These are phyloP conservation scores for Aulographum hederae DNA, from an alignment of 2,329 filamentous ascomycete genomes.

Conservation along the genomic window DNA sequence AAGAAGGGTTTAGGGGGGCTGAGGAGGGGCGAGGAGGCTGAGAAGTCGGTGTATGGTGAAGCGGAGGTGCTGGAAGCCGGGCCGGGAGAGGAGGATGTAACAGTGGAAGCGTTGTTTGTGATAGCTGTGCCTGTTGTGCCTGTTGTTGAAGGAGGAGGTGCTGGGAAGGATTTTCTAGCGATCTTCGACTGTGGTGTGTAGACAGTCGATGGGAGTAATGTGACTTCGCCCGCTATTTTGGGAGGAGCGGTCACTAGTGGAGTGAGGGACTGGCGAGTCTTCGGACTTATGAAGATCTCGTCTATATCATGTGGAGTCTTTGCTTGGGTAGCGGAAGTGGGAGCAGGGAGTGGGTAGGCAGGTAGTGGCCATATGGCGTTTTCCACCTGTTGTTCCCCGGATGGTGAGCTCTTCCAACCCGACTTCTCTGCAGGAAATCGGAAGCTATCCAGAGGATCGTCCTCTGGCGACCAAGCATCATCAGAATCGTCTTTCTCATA, in stretches of 20 bases:
- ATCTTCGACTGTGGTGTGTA: slow-evolving; percentile 12
- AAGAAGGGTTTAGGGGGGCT: slow-evolving; percentile 15
- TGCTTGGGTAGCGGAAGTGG: slow-evolving; percentile 2
- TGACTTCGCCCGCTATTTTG: slow-evolving; percentile 19
- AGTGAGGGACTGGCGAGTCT: background rate
- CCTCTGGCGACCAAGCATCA: no score
- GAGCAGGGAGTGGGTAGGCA: slow-evolving; percentile 9
- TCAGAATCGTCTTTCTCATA: background rate
- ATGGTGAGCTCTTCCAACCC: background rate
- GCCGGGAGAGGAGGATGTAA: slow-evolving; percentile 15
- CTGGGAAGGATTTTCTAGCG: slow-evolving; percentile 10
- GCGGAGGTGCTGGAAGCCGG: slow-evolving; percentile 8
- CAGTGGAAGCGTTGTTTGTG: background rate
- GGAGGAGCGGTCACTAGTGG: slow-evolving; percentile 20
- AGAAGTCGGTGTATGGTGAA: slow-evolving; percentile 10
- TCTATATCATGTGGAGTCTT: slow-evolving; percentile 9
- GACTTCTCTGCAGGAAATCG: slow-evolving; percentile 14
- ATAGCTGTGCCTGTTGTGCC: background rate
- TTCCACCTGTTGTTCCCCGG: background rate
- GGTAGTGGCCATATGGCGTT: slow-evolving; percentile 15
- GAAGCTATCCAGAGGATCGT: slow-evolving; percentile 12
- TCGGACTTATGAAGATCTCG: slow-evolving; percentile 6
- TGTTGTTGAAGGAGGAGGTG: slow-evolving; percentile 1
- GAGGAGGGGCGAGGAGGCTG: slow-evolving; percentile 11
- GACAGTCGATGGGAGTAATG: slow-evolving; percentile 18